Conservation (phyloP, 1,284 basidiomycete genomes). For the Anthracocystis panici-leucophaei region DNA sequence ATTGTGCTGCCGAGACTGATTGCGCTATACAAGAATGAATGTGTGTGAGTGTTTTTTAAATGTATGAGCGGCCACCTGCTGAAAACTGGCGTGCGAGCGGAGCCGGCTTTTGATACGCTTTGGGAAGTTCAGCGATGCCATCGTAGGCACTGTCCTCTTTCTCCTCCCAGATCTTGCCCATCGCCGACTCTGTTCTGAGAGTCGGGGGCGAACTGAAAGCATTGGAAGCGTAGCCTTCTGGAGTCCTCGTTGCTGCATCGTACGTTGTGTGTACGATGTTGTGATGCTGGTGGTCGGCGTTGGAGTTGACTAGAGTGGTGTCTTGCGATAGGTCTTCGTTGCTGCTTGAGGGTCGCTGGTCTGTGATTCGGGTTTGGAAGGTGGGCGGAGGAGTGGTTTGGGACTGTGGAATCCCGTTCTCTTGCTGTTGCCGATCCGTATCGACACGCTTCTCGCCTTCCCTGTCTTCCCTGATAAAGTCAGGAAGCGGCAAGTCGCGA, state of each 20-base stretch:
- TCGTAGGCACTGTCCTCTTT: neutral
- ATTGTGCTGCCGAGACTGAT: neutral
- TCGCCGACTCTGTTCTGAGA: neutral
- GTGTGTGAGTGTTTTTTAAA: too few species aligned
- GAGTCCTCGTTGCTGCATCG: slow-evolving; percentile 2
- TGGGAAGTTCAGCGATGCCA: slow-evolving; percentile 11
- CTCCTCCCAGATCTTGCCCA: slow-evolving; percentile 9
- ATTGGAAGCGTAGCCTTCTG: slow-evolving; percentile 26
- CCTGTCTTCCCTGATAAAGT: slow-evolving; percentile 30
- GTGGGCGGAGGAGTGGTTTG: neutral
- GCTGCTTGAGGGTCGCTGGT: neutral
- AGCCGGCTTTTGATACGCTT: slow-evolving; percentile 14
- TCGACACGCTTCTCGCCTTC: neutral
- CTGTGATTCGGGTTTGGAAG: slow-evolving; percentile 1
- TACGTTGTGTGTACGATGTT: slow-evolving; percentile 5
- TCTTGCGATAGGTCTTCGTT: slow-evolving; percentile 13
- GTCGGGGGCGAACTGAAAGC: slow-evolving; percentile 1
- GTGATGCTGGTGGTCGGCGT: slow-evolving; percentile 4
- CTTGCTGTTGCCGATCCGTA: slow-evolving; percentile 4
- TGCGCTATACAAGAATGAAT: too few species aligned
- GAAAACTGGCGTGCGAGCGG: neutral
- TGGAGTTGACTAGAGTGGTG: slow-evolving; percentile 21
- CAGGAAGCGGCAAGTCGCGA: slow-evolving; percentile 53
- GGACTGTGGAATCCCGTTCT: neutral
- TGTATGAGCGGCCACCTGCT: too few species aligned